A percentile compares a stretch with the other conserved stretches of the same genome.
These are phyloP conservation scores for Microcyclosporella mali DNA, from an alignment of 2,329 filamentous ascomycete species.

Conservation along the genomic window DNA sequence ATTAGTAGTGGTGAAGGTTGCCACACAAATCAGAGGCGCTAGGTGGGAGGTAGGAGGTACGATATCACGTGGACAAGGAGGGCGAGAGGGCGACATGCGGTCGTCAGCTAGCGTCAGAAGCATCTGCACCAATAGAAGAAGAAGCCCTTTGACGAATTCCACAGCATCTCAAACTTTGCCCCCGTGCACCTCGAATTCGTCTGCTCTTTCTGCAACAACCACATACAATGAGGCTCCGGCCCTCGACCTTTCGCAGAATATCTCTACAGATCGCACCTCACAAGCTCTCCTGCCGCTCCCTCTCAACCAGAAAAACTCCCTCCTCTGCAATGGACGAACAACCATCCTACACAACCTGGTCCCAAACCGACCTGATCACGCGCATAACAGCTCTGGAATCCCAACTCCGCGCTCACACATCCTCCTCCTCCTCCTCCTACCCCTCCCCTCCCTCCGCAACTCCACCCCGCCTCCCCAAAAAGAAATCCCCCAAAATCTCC, in stretches of 20 bases:
- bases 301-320: not conserved
- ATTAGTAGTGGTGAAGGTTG: no score
- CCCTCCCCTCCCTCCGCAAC: conserved; percentile 7
- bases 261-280: not conserved
- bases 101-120: no score
- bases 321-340: not conserved
- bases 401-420: conserved; percentile 50
- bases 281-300: not conserved
- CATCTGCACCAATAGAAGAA: no score
- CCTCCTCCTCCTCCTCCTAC: conserved; percentile 9
- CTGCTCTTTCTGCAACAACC: not conserved
- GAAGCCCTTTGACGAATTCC: no score
- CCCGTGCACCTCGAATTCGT: no score
- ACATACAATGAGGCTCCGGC: conserved; percentile 5
- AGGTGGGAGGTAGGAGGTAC: no score
- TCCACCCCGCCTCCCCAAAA: not conserved
- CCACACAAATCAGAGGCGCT: no score
- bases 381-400: conserved; percentile 63
- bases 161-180: no score
- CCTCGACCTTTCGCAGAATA: not conserved
- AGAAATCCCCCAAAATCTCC: conserved; percentile 25
- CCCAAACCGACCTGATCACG: conserved; percentile 59
- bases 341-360: conserved; percentile 59
- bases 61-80: no score
- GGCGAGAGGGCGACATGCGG: no score